These are phyloP conservation scores for Mytilinidion resinicola DNA, from an alignment of 495 filamentous ascomycete species.

Conservation along the genomic window DNA sequence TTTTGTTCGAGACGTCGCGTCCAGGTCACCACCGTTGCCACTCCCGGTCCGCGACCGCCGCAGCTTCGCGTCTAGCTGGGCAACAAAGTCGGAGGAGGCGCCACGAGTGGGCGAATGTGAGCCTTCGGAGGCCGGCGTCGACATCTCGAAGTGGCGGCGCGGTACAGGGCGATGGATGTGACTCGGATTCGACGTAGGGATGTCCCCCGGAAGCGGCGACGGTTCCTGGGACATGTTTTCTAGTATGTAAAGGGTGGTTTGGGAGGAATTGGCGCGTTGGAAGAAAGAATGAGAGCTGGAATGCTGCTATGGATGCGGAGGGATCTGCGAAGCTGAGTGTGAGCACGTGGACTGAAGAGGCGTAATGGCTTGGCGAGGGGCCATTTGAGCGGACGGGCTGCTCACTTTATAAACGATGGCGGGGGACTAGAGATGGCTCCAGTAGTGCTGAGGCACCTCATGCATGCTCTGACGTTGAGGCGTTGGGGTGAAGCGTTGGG, in stretches of 20 bases:
- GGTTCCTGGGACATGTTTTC: conserved; percentile 15
- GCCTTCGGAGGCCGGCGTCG: conserved; percentile 43
- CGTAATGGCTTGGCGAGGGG: background rate
- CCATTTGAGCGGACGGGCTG: background rate
- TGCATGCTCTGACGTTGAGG: background rate
- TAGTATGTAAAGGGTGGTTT: background rate
- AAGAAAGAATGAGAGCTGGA: too few species aligned
- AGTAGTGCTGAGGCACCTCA: background rate
- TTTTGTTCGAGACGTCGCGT: conserved; percentile 47
- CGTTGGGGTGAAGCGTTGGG: background rate
- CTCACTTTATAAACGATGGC: background rate
- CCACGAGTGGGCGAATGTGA: conserved; percentile 20
- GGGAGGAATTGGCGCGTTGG: too few species aligned
- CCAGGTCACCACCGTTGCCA: background rate
- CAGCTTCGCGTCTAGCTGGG: conserved; percentile 24
- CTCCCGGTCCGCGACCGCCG: conserved; percentile 10
- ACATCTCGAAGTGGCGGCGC: conserved; percentile 65
- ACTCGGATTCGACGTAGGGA: conserved; percentile 38
- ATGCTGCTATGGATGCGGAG: background rate
- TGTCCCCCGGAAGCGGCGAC: conserved; percentile 2
- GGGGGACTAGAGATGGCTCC: too few species aligned
- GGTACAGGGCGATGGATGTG: conserved; percentile 66
- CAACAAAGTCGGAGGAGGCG: conserved; percentile 20
- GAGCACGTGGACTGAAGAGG: conserved; percentile 21
- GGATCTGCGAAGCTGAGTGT: background rate